These are phyloP conservation scores for Clonostachys rhizophaga DNA, from an alignment of 2,329 filamentous ascomycete genomes.

Conservation along the genomic window DNA sequence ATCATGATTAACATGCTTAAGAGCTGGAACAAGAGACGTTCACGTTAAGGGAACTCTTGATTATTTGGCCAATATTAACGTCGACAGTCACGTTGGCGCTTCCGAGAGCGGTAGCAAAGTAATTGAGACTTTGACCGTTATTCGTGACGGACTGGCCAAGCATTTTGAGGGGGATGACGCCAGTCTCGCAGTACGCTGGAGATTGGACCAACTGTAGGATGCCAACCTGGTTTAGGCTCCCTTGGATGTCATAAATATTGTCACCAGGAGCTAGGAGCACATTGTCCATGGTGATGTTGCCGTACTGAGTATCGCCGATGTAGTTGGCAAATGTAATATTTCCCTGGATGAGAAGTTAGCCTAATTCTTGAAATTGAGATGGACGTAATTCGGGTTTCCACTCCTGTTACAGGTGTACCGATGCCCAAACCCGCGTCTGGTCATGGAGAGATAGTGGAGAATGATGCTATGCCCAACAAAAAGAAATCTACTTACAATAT, in stretches of 20 bases:
- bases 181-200: conserved; percentile 44
- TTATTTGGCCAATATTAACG: conserved; percentile 43
- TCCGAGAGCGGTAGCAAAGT: conserved; percentile 51
- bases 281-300: conserved; percentile 52
- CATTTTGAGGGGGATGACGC: conserved; percentile 50
- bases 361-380: not conserved
- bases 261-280: conserved; percentile 53
- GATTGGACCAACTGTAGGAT: conserved; percentile 35
- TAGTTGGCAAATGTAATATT: conserved; percentile 59
- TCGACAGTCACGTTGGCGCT: conserved; percentile 44
- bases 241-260: conserved; percentile 51
- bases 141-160: conserved; percentile 46
- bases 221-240: conserved; percentile 42
- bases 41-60: conserved; percentile 24
- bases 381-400: too few species aligned
- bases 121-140: conserved; percentile 45
- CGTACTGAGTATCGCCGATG: conserved; percentile 45
- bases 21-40: conserved; percentile 15
- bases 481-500: conserved; percentile 44
- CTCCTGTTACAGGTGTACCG: too few species aligned
- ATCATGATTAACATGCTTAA: not conserved
- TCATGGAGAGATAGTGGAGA: too few species aligned
- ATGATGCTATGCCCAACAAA: not conserved
- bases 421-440: too few species aligned
- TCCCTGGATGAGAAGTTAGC: conserved; percentile 33